phyloP scores from a whole-genome alignment of 352 stramenopile species.

The Phytopythium chamaehyphon region DNA sequence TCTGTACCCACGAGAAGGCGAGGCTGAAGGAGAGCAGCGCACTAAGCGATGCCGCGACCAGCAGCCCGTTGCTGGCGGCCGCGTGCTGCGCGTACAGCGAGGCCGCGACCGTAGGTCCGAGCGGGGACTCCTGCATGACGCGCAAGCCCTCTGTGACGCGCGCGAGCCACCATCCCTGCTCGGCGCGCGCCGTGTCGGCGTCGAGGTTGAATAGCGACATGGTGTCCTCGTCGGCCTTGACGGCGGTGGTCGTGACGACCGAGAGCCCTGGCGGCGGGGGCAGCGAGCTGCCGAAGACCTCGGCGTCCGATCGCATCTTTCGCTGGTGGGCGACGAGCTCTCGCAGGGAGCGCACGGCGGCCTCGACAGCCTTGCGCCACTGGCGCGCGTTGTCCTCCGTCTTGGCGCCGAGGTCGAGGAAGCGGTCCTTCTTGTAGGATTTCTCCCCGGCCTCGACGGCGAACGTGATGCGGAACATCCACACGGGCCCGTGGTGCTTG shows the following conservation, averaged over 20 bases:
- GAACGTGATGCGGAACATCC: constrained; percentile 90
- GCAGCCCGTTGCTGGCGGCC: constrained; percentile 65
- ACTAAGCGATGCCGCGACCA: constrained; percentile 58
- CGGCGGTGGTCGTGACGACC: background rate
- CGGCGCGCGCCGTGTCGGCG: constrained; percentile 72
- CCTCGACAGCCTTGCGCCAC: constrained; percentile 79
- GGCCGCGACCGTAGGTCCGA: constrained; percentile 73
- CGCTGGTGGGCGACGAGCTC: constrained; percentile 71
- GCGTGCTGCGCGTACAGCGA: constrained; percentile 81
- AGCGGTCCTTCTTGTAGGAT: constrained; percentile 87
- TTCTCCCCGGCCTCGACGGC: constrained; percentile 67
- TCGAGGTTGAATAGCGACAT: constrained; percentile 87
- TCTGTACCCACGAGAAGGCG: constrained; percentile 83
- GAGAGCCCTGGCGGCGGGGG: constrained; percentile 1
- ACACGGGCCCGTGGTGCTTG: constrained; percentile 81
- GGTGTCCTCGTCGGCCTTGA: constrained; percentile 78
- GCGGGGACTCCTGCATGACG: constrained; percentile 84
- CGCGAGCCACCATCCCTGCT: constrained; percentile 85
- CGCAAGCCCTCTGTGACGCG: constrained; percentile 75
- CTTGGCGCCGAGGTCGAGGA: constrained; percentile 83
- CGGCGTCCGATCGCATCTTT: constrained; percentile 72
- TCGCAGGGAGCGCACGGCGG: constrained; percentile 67
- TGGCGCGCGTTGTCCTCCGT: constrained; percentile 76
- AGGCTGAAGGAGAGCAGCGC: constrained; percentile 79
- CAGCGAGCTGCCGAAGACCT: constrained; percentile 49